Evolutionary conservation across 257 asterid species (phyloP).

Genomic region (Leptodermis oblonga): DNA sequence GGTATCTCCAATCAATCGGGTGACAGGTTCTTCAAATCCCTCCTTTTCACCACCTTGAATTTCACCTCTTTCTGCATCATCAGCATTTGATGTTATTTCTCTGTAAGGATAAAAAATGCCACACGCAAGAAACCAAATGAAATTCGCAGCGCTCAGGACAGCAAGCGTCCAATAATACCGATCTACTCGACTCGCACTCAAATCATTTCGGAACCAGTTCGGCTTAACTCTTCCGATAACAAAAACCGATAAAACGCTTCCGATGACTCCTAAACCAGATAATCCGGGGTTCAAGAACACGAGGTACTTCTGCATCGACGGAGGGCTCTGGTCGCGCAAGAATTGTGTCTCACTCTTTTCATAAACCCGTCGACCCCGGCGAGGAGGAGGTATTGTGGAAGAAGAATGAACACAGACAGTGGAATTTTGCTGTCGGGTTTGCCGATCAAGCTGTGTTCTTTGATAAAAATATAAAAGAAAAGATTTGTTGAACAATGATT

Average conservation of each 20-base stretch:
- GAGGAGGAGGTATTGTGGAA: slow-evolving; percentile 46
- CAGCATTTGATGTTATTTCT: background rate
- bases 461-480: too few relatives aligned
- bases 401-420: slow-evolving; percentile 40
- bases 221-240: slow-evolving; percentile 34
- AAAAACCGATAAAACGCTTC: slow-evolving; percentile 35
- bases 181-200: slow-evolving; percentile 58
- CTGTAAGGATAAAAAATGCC: slow-evolving; percentile 6
- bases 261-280: slow-evolving; percentile 43
- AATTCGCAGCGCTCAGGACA: slow-evolving; percentile 32
- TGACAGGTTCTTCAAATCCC: background rate
- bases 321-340: slow-evolving; percentile 27
- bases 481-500: too few relatives aligned
- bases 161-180: slow-evolving; percentile 53
- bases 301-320: slow-evolving; percentile 17
- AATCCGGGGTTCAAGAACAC: slow-evolving; percentile 18
- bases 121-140: slow-evolving; percentile 15
- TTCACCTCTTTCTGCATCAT: background rate
- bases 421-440: slow-evolving; percentile 32
- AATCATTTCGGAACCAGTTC: slow-evolving; percentile 50
- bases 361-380: slow-evolving; percentile 35
- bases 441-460: slow-evolving; percentile 24
- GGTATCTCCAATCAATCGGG: background rate
- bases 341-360: slow-evolving; percentile 26
- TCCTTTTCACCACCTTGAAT: background rate